Conservation (phyloP, 768 basidiomycete genomes). For the Tylopilus intermedius region DNA sequence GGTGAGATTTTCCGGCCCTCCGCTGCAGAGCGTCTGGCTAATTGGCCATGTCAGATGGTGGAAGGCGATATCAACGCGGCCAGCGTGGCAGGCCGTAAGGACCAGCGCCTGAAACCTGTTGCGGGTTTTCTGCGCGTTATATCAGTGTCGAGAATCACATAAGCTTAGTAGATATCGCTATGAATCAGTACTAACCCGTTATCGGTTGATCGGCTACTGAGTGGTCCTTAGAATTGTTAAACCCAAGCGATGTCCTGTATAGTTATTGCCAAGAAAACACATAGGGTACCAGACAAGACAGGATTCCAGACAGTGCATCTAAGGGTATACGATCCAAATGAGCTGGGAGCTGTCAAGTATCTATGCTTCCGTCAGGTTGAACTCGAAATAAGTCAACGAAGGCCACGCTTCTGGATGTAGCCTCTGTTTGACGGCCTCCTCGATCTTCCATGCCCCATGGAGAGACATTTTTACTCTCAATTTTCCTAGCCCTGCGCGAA, state of each 20-base stretch:
- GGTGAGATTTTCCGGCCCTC: slow-evolving; percentile 10
- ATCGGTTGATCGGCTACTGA: too few relatives aligned
- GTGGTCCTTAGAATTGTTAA: too few relatives aligned
- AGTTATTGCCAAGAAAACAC: too few relatives aligned
- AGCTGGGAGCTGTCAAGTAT: background rate
- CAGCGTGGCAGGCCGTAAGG: slow-evolving; percentile 46
- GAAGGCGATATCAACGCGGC: slow-evolving; percentile 42
- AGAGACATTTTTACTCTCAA: slow-evolving; percentile 9
- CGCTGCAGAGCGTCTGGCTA: background rate
- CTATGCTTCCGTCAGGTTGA: slow-evolving; percentile 10
- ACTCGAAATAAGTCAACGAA: slow-evolving; percentile 7
- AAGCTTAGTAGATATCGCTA: too few relatives aligned
- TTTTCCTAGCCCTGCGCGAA: slow-evolving; percentile 1
- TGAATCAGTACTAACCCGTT: too few relatives aligned
- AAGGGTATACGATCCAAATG: background rate
- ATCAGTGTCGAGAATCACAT: too few relatives aligned
- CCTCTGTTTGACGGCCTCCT: slow-evolving; percentile 7
- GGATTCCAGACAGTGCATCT: background rate
- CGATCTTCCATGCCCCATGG: slow-evolving; percentile 5
- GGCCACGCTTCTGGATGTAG: slow-evolving; percentile 10
- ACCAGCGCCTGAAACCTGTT: slow-evolving; percentile 21
- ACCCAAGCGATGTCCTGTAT: too few relatives aligned
- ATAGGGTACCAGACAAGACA: too few relatives aligned
- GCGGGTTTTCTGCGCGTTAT: background rate
- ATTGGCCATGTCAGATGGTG: slow-evolving; percentile 41